These are phyloP conservation scores for Nakazawaea holstii DNA, from an alignment of 805 yeast species.

Conservation along the genomic window DNA sequence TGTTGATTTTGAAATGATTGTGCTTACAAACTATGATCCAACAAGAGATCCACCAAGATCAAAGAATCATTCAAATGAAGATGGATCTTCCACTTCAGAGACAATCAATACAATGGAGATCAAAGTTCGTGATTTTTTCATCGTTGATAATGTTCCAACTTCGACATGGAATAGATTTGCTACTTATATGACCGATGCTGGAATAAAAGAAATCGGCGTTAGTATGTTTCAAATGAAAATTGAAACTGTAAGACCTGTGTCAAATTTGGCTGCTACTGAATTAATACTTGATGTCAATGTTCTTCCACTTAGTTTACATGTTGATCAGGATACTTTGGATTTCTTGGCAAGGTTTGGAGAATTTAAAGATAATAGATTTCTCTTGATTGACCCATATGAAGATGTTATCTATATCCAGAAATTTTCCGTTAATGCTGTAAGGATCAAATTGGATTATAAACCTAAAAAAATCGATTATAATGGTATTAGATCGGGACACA, in stretches of 20 bases:
- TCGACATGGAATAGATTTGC: constrained; percentile 90
- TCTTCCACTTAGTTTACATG: constrained; percentile 74
- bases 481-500: constrained; percentile 81
- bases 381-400: constrained; percentile 51
- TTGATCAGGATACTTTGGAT: constrained; percentile 92
- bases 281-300: constrained; percentile 45
- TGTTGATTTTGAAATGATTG: constrained; percentile 40
- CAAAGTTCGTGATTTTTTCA: constrained; percentile 46
- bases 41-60: constrained; percentile 28
- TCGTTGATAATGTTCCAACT: constrained; percentile 73
- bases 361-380: constrained; percentile 69
- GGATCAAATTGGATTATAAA: constrained; percentile 77
- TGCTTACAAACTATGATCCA: constrained; percentile 45
- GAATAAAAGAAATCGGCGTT: constrained; percentile 64
- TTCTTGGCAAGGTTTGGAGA: constrained; percentile 75
- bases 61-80: constrained; percentile 17
- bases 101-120: constrained; percentile 44
- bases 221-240: constrained; percentile 54
- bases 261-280: constrained; percentile 64
- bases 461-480: constrained; percentile 85
- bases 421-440: constrained; percentile 54
- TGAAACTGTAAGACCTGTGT: constrained; percentile 59
- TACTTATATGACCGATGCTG: constrained; percentile 62
- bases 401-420: constrained; percentile 67
- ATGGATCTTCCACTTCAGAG: constrained; percentile 31